These are phyloP conservation scores for Kluyveromyces lactis DNA, from an alignment of 805 yeast species.

Conservation along the genomic window DNA sequence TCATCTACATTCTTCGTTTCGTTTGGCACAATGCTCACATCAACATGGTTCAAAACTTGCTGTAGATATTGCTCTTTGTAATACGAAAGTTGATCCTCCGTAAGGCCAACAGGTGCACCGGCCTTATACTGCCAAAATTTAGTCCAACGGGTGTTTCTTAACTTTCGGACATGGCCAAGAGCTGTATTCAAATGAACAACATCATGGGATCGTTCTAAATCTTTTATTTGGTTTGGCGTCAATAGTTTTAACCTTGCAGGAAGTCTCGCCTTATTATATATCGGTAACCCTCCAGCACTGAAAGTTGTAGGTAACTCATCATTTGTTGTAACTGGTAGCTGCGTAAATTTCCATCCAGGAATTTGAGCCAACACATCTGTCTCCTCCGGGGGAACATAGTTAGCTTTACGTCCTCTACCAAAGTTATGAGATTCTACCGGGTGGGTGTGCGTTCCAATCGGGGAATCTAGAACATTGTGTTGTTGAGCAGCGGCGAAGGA, in stretches of 20 bases:
- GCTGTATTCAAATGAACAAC: conserved; percentile 38
- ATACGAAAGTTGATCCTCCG: conserved; percentile 17
- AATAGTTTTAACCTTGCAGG: conserved; percentile 24
- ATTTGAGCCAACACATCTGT: conserved; percentile 14
- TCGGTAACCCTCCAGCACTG: conserved; percentile 37
- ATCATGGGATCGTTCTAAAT: conserved; percentile 43
- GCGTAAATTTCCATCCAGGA: conserved; percentile 29
- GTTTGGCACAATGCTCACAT: conserved; percentile 28
- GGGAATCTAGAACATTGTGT: conserved; percentile 19
- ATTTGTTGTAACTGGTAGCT: conserved; percentile 20
- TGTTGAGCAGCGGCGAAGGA: conserved; percentile 25
- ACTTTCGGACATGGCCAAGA: conserved; percentile 33
- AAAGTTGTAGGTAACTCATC: conserved; percentile 13
- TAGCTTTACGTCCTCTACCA: conserved; percentile 2
- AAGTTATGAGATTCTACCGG: conserved; percentile 1
- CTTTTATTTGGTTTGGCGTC: conserved; percentile 33
- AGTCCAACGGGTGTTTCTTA: conserved; percentile 40
- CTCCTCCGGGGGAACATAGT: background rate
- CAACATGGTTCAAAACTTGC: conserved; percentile 25
- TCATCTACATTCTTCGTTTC: conserved; percentile 36
- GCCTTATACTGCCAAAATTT: conserved; percentile 38
- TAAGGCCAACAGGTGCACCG: conserved; percentile 32
- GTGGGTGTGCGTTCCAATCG: conserved; percentile 16
- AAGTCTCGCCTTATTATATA: conserved; percentile 27
- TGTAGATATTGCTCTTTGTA: conserved; percentile 24